phyloP scores from a whole-genome alignment of 768 basidiomycete genomes.

The Trametes maxima region DNA sequence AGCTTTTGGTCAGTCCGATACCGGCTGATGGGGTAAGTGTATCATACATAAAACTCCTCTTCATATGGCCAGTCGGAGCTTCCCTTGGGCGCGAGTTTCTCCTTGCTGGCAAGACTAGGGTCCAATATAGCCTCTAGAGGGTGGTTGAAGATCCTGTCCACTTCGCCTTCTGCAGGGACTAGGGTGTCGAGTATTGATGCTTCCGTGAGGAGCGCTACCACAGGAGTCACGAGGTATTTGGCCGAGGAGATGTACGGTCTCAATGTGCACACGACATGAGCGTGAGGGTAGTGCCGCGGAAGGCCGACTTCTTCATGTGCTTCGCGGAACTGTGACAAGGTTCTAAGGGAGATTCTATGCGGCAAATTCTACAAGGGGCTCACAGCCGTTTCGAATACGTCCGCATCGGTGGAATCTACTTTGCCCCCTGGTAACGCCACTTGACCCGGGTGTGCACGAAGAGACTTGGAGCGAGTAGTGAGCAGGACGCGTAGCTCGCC shows the following conservation, averaged over 20 bases:
- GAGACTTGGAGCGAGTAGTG: slow-evolving; percentile 80
- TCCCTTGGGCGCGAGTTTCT: slow-evolving; percentile 54
- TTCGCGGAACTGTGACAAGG: slow-evolving; percentile 64
- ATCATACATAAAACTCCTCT: slow-evolving; percentile 68
- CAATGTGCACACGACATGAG: slow-evolving; percentile 62
- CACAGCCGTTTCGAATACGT: slow-evolving; percentile 75
- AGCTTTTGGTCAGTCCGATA: not conserved
- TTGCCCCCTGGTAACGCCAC: slow-evolving; percentile 86
- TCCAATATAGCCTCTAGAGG: slow-evolving; percentile 75
- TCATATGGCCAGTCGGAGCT: slow-evolving; percentile 81
- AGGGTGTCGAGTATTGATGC: slow-evolving; percentile 52
- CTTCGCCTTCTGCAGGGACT: slow-evolving; percentile 63
- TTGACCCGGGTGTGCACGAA: slow-evolving; percentile 78
- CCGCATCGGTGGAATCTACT: slow-evolving; percentile 64
- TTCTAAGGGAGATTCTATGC: not conserved
- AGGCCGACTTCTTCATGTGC: slow-evolving; percentile 85
- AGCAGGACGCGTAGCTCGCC: slow-evolving; percentile 74
- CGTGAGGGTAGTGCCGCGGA: slow-evolving; percentile 53
- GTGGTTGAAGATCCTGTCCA: slow-evolving; percentile 78
- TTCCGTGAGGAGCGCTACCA: slow-evolving; percentile 70
- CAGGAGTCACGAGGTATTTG: slow-evolving; percentile 74
- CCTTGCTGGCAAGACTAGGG: slow-evolving; percentile 49
- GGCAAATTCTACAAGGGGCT: slow-evolving; percentile 31
- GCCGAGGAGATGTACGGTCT: slow-evolving; percentile 71
- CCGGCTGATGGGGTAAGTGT: not conserved